Evolutionary conservation across 2,329 filamentous ascomycete genomes (phyloP), one percentile per base, ranked within the genome.

Genomic region (Curvularia lunata): DNA sequence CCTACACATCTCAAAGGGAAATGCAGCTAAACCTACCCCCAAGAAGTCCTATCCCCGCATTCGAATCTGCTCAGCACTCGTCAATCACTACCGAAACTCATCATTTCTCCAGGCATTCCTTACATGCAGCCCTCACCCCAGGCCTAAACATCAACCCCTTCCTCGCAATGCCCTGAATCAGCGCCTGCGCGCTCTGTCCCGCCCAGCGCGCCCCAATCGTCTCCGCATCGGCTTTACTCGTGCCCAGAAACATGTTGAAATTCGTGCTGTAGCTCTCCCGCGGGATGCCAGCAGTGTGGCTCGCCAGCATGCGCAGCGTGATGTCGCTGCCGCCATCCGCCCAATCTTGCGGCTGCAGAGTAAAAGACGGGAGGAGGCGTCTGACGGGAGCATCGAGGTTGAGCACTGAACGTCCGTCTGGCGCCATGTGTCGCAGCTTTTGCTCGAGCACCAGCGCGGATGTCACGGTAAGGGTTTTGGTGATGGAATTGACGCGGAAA

Each of bases 251-350:
- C 61, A 72, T 65, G 37, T 75, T 69, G 56, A 74, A 75, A 5
- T 58, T 57, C 1, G 72, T 74, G 12, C 63, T 67, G 42, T 70
- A 75, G n/a, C 68, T 68, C 28, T 75, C 72, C 12, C 72, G 42
- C 8, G 70, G 59, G 8, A 74, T 46, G 1, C 72, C 72, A 5
- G 68, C 65, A 8, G 58, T 75, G 18, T 75, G 71, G n/a, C 66
- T 72, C 4, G 69, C 71, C n/a, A 74, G 59, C 71, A 75, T 73
- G 3, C 62, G 55, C 27, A 75, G 43, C 0, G 71, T 73, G 28
- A 75, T 74, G 9, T 73, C 70, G 25, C 66, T 70, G 7, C 72
- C 72, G 2, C 72, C 72, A 53, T 70, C 62, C 18, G 63, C 43
- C 72, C 72, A 75, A 54, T 75, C 72, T 23, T 41, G 49, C 12